Evolutionary conservation across 768 basidiomycete species (phyloP).

Genomic region (Galerina sulciceps): DNA sequence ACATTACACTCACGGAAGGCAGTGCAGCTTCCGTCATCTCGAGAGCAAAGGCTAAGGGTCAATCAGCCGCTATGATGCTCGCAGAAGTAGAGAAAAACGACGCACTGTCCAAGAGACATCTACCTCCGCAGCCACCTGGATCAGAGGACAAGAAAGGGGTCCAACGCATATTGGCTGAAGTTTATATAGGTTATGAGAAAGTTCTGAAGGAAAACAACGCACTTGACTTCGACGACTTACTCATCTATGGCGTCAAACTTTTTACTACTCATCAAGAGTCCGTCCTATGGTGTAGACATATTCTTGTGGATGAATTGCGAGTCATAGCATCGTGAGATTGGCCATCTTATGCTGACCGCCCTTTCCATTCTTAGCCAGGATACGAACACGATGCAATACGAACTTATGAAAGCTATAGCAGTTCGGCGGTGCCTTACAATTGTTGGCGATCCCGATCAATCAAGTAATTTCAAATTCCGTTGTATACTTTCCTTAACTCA

Average conservation of each 20-base stretch:
- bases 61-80: slow-evolving; percentile 52
- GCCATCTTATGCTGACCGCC: no score
- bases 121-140: slow-evolving; percentile 10
- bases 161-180: slow-evolving; percentile 46
- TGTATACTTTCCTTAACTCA: neutral
- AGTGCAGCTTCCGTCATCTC: slow-evolving; percentile 68
- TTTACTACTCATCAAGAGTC: slow-evolving; percentile 55
- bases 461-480: slow-evolving; percentile 46
- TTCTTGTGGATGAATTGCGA: slow-evolving; percentile 84
- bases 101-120: slow-evolving; percentile 7
- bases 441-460: slow-evolving; percentile 92
- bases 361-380: slow-evolving; percentile 56
- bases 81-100: slow-evolving; percentile 23
- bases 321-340: slow-evolving; percentile 26
- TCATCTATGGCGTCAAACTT: slow-evolving; percentile 71
- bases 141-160: slow-evolving; percentile 24
- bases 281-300: slow-evolving; percentile 64
- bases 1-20: slow-evolving; percentile 58
- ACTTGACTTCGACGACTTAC: slow-evolving; percentile 88
- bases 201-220: slow-evolving; percentile 64
- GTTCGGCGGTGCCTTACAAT: slow-evolving; percentile 64
- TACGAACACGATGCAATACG: slow-evolving; percentile 82
- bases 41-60: slow-evolving; percentile 72
- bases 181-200: slow-evolving; percentile 72
- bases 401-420: slow-evolving; percentile 75